Percentiles rank a stretch among this genome's conserved stretches.
Evolutionary conservation across 31 red algal genomes (phyloP).

Genomic region (Asparagopsis taxiformis): DNA sequence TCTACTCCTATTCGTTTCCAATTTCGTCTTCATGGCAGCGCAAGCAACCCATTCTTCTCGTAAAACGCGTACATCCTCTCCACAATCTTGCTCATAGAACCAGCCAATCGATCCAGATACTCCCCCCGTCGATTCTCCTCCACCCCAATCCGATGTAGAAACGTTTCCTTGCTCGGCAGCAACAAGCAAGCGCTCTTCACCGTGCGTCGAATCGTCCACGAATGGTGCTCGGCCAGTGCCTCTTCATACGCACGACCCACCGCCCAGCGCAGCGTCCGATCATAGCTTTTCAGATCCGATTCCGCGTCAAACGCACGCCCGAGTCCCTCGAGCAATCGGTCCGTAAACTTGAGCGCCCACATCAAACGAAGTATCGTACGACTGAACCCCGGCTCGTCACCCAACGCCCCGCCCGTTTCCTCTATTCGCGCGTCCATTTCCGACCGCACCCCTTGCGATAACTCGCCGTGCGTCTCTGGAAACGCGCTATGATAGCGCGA

Average conservation of each 20-base stretch:
- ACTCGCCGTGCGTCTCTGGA: constrained; percentile 8
- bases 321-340: constrained; percentile 66
- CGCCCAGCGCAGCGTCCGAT: constrained; percentile 62
- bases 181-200: constrained; percentile 80
- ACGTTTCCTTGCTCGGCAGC: constrained; percentile 84
- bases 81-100: constrained; percentile 70
- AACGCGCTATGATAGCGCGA: constrained; percentile 1
- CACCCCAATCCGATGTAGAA: constrained; percentile 70
- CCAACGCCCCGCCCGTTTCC: not conserved
- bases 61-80: constrained; percentile 82
- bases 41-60: constrained; percentile 55
- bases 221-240: constrained; percentile 87
- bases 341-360: constrained; percentile 85
- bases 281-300: not conserved
- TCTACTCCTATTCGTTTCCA: too few relatives aligned
- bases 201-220: constrained; percentile 70
- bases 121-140: constrained; percentile 46
- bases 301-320: constrained; percentile 31
- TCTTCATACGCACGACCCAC: constrained; percentile 79
- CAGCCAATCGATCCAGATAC: constrained; percentile 57
- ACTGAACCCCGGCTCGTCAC: constrained; percentile 17
- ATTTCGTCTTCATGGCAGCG: constrained; percentile 67
- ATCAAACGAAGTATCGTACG: constrained; percentile 80
- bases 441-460: constrained; percentile 26
- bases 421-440: constrained; percentile 19